Base-by-base conservation (phyloP, 2,329 filamentous ascomycete genomes). In the Cladosporium oxysporum region DNA sequence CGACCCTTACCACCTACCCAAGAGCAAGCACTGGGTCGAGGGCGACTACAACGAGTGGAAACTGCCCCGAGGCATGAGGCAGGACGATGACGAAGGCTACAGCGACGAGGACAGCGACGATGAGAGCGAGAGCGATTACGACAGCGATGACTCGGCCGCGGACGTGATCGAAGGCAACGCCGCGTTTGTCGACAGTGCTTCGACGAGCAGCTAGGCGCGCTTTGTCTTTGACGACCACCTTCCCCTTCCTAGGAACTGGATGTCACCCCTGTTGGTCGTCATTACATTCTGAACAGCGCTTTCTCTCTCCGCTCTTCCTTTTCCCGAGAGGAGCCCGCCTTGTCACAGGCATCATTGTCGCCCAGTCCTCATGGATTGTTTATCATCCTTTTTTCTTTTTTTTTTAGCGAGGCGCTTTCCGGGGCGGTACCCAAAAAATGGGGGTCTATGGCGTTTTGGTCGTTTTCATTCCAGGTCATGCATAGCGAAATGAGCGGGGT, bases 1-100 rank as follows among this genome's bases (percentile, higher is more conserved):
- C 74, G 95, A 99, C 76, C 96, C 96, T 2, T 99, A 98, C 77
- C 90, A 94, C 73, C 82, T 99, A 59, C 93, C 93, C 0, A 83
- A 88, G 71, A 97, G 93, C 77, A 92, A 91, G 78, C 85, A 88
- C 66, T 98, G 95, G 96, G 81, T 99, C 14, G 90, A 93, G 68
- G 85, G 87, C 23, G 90, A 96, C 75, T 97, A 97, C 74, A 85
- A 94, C 33, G 84, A 89, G 60, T 97, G 92, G 91, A 87, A 87
- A 69, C 85, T 88, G 5, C 87, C 96, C 41, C 88, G 88, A 0
- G 91, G 16, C 81, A 85, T 78, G 58, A 84, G 84, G 41, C 83
- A 84, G 29, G 84, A 84, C 50, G 84, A 84, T 52, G 83, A 84
- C 18, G 81, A 82, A 11, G 83, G 81, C 2, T 64, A 66, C 28